These are phyloP conservation scores for maize (Zea mays) DNA, from an alignment of 176 grass and related monocot species.

Conservation along the genomic window Zm-B73-REFERENCE-NAM-5.0 NC_050102.1:4221001-4221500, in stretches of 20 bases:
- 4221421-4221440: constrained; percentile 43
- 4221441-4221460: constrained; percentile 83
- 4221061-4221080: constrained; percentile 60
- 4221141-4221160: constrained; percentile 61
- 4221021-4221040: neutral
- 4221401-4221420: constrained; percentile 38
- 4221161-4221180: constrained; percentile 51
- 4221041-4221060: neutral
- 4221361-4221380: constrained; percentile 74
- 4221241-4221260: constrained; percentile 64
- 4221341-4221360: constrained; percentile 60
- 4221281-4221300: constrained; percentile 80
- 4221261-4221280: constrained; percentile 96
- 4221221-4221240: constrained; percentile 45
- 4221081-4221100: constrained; percentile 75
- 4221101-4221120: constrained; percentile 90
- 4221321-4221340: constrained; percentile 67
- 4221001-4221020: neutral
- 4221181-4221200: constrained; percentile 48
- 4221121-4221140: constrained; percentile 84
- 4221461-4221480: constrained; percentile 47
- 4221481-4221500: constrained; percentile 51
- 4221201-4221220: constrained; percentile 57
- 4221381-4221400: constrained; percentile 55
- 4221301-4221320: constrained; percentile 80